These are phyloP conservation scores for Aspergillus brasiliensis DNA, from an alignment of 2,329 filamentous ascomycete genomes.

Conservation along the genomic window DNA sequence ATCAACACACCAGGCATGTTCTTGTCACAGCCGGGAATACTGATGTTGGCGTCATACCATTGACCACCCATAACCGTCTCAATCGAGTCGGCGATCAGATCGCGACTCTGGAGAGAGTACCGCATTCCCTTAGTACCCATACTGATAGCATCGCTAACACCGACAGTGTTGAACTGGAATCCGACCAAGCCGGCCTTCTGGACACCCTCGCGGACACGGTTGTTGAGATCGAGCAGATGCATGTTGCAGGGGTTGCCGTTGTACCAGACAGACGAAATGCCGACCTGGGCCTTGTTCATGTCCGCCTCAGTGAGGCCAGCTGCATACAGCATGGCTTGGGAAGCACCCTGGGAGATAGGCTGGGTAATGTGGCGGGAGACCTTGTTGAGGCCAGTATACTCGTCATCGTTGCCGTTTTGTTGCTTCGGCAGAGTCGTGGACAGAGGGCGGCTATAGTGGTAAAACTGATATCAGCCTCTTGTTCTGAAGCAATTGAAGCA, in stretches of 20 bases:
- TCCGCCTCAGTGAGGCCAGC: slow-evolving; percentile 84
- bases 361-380: slow-evolving; percentile 85
- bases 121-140: slow-evolving; percentile 99
- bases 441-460: slow-evolving; percentile 33
- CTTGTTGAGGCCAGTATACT: slow-evolving; percentile 69
- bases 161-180: slow-evolving; percentile 99
- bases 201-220: slow-evolving; percentile 72
- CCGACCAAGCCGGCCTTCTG: slow-evolving; percentile 78
- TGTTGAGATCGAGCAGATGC: slow-evolving; percentile 90
- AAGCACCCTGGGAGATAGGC: slow-evolving; percentile 96
- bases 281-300: slow-evolving; percentile 95
- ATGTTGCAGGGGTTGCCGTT: slow-evolving; percentile 99
- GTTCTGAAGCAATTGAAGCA: slow-evolving; percentile 1
- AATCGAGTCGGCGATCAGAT: slow-evolving; percentile 96
- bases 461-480: not conserved
- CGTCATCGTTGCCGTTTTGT: slow-evolving; percentile 45
- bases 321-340: slow-evolving; percentile 98
- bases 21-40: slow-evolving; percentile 97
- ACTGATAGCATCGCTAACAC: slow-evolving; percentile 94
- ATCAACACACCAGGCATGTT: slow-evolving; percentile 96
- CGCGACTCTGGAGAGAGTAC: slow-evolving; percentile 89
- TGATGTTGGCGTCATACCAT: slow-evolving; percentile 98
- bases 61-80: slow-evolving; percentile 99
- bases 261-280: slow-evolving; percentile 98
- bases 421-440: slow-evolving; percentile 51